Conservation (phyloP, 2,329 filamentous ascomycete species). For the Sclerotinia minor region DNA sequence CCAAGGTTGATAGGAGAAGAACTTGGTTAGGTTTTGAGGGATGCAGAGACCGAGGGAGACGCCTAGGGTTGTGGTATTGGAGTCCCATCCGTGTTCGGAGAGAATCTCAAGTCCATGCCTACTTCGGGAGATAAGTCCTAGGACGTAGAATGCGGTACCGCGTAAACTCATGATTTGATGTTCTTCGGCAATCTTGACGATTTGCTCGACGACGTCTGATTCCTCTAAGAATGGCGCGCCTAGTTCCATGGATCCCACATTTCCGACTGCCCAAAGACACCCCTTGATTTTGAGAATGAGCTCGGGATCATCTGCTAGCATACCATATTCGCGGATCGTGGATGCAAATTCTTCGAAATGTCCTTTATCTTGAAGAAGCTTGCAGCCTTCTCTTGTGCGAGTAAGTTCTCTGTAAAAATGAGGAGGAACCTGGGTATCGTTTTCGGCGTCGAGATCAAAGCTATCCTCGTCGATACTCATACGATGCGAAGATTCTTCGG, state of each 20-base stretch:
- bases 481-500: slow-evolving; percentile 44
- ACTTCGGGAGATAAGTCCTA: slow-evolving; percentile 89
- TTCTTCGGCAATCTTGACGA: slow-evolving; percentile 83
- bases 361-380: slow-evolving; percentile 84
- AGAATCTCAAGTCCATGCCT: slow-evolving; percentile 90
- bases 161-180: slow-evolving; percentile 90
- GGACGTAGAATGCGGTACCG: slow-evolving; percentile 93
- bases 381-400: slow-evolving; percentile 88
- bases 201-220: slow-evolving; percentile 81
- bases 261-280: slow-evolving; percentile 95
- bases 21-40: slow-evolving; percentile 71
- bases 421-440: slow-evolving; percentile 67
- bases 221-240: slow-evolving; percentile 92
- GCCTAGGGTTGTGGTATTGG: slow-evolving; percentile 79
- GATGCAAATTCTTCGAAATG: slow-evolving; percentile 92
- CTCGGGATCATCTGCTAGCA: slow-evolving; percentile 82
- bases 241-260: slow-evolving; percentile 97
- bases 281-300: slow-evolving; percentile 92
- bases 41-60: slow-evolving; percentile 85
- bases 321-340: slow-evolving; percentile 84
- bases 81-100: slow-evolving; percentile 88
- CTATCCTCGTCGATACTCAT: slow-evolving; percentile 45
- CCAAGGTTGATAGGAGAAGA: slow-evolving; percentile 72
- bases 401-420: slow-evolving; percentile 97
- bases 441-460: slow-evolving; percentile 48